Base-by-base conservation (phyloP, 106 monocot genomes). In the Dendrobium huoshanense region DNA sequence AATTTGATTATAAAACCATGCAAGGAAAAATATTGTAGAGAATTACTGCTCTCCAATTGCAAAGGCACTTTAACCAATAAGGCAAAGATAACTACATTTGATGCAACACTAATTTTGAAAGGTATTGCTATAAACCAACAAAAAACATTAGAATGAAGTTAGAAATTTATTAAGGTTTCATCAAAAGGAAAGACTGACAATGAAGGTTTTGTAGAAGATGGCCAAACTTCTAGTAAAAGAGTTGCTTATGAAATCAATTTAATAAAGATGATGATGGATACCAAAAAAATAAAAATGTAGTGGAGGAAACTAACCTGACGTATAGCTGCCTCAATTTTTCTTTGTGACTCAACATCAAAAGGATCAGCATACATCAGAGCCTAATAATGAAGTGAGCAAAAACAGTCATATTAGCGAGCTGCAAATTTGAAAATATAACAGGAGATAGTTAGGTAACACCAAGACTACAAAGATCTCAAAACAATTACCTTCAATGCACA, bases 321-420 rank as follows among this genome's bases (percentile, higher is more conserved):
- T 76, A 97, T 97, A 78, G 96, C 90, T 42, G 94, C 96, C 87
- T 97, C 96, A 90, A 97, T 97, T 77, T 90, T 86, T 76, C 77
- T 90, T 74, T 88, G 90, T 73, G 90, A 73, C 84, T 97, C 96
- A 79, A 94, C 86, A 87, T 97, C 94, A 88, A 97, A 94, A 80
- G 96, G 96, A 87, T 97, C 96, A 55, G 96, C 96, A 88, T 87
- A 84, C 90, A 97, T 80, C 80, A 97, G 79, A 82, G 94, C 94
- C 96, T 96, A 81, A 51, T 67, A 82, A 85, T 20, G 17, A 47
- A 76, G 22, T 25, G 47, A 5, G 22, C 9, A 76, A n/a, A 75
- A 74, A 22, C 74, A 74, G 43, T 49, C 25, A 49, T 25, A 27
- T 76, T 25, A 49, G 49, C 29, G 9, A 37, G 33, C 70, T 37